Base-by-base conservation (phyloP, 192 early-diverging fungal genomes). In the Mycoemilia scoparia region DNA sequence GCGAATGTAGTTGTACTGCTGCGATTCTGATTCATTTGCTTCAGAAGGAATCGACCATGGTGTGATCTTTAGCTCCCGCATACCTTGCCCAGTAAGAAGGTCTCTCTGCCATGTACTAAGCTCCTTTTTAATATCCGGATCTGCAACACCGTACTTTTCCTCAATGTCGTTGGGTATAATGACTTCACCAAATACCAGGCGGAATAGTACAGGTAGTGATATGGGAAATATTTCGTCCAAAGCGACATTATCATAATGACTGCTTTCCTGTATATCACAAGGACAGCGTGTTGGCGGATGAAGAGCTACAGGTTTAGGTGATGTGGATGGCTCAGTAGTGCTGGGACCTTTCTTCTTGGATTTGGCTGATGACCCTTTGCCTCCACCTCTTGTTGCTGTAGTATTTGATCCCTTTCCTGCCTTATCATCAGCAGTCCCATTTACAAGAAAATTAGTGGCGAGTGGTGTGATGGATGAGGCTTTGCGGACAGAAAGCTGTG, bases 151-250 rank as follows among this genome's bases (percentile, higher is more conserved):
- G 12, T 53, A 64, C 28, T 9, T 21, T 20, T 21, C 17, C 29
- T 49, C 45, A 10, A 57, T 6, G 6, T 49, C 34, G 4, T 21
- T 8, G 4, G 54, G 46, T n/a, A n/a, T n/a, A 13, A 57, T 41
- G 0, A 42, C 7, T 1, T 45, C 54, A 39, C 60, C 57, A 30
- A 63, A 63, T 7, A 57, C 54, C 7, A 63, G 31, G 11, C 60
- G 49, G 41, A 57, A 52, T 16, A 63, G 41, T 33, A 63, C 17
- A 2, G 60, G 60, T 20, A 63, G 39, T 19, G 60, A 43, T 16
- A 63, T 34, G 2, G 60, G 60, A 13, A 63, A 63, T n/a, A 41
- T 34, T 0, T 49, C 49, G 14, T 63, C 60, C n/a, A 63, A 36
- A 0, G 54, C 49, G 29, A 57, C 60, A n/a, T 23, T 26, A 1